A percentile compares a stretch with the other conserved stretches of the same genome.
phyloP scores from a whole-genome alignment of 139 green algal species.

The Chlorella sp. region DNA sequence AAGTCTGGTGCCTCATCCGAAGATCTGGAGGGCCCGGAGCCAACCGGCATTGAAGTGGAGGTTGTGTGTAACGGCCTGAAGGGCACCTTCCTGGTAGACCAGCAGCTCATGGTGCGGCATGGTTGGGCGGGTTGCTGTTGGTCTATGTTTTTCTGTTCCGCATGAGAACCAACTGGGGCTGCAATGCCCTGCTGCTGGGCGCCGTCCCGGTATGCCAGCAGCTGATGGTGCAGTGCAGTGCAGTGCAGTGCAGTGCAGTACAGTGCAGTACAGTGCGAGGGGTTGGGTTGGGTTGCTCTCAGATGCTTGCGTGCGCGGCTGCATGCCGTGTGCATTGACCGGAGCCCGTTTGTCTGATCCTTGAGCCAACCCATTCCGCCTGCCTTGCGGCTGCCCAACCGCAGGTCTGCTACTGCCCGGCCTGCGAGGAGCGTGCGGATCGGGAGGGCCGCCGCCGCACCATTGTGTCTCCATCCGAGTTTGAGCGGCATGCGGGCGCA shows the following conservation, averaged over 20 bases:
- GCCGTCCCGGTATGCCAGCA: no score
- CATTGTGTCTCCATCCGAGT: slow-evolving; percentile 73
- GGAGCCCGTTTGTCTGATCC: no score
- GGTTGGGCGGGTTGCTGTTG: not conserved
- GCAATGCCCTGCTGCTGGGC: no score
- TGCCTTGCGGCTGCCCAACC: not conserved
- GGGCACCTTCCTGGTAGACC: slow-evolving; percentile 22
- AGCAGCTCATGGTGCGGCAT: slow-evolving; percentile 14
- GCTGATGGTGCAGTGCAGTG: no score
- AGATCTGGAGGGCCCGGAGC: not conserved
- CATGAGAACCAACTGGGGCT: no score
- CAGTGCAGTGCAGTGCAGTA: no score
- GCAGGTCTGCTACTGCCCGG: slow-evolving; percentile 38
- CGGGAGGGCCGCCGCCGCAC: slow-evolving; percentile 12
- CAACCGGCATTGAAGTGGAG: not conserved
- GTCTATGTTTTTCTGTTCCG: no score
- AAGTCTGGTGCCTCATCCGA: not conserved
- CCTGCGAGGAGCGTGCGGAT: slow-evolving; percentile 21
- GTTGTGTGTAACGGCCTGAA: slow-evolving; percentile 16
- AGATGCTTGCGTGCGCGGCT: no score
- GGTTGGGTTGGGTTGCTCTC: no score
- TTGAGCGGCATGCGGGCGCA: slow-evolving; percentile 63
- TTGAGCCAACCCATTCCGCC: no score
- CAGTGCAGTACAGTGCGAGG: no score
- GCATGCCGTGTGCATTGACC: no score